Evolutionary conservation across 106 monocot genomes (phyloP), one percentile per base, ranked within the genome.

Genomic region (Dioscorea alata): DNA sequence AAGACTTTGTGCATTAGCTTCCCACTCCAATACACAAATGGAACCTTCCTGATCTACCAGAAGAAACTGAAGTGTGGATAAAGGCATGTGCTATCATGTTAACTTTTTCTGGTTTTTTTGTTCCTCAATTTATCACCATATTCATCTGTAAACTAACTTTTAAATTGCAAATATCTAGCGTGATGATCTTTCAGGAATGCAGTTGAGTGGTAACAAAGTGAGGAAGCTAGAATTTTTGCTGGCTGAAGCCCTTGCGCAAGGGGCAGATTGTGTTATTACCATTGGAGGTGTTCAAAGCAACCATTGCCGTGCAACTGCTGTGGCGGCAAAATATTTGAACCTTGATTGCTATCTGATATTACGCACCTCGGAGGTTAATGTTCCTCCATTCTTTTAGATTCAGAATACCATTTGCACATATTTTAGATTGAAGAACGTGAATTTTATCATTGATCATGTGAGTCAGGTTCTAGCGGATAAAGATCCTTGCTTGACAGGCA

Each of bases 271-370:
- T 61, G 63, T 97, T 49, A 90, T 97, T 48, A 92, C 97, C 10
- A 89, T 90, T 0, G 97, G 97, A 74, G 97, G 92, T 49, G 92
- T 97, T 58, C 97, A 97, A 64, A 97, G 97, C 70, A 97, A 97
- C 42, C 97, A 97, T 59, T 97, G 97, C 49, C 89, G 97, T 62
- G 97, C 97, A 16, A 92, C 97, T 64, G 97, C 97, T 50, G 97
- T 97, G 60, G 86, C 97, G 25, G 89, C 97, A 19, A 89, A 80
- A 73, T 97, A 97, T 81, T 50, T 97, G 57, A 92, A 90, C 81
- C 86, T 97, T 48, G 92, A 97, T 64, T 85, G 83, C 59, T 92
- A 87, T 77, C 59, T 97, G 71, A 97, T 97, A 50, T 77, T 97
- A 31, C 84, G 97, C 61, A 97, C 97, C n/a, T 89, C 97, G 2